A percentile compares a stretch with the other conserved stretches of the same genome.
Conservation (phyloP, 805 yeast species). For the Schwanniomyces sp. region DNA sequence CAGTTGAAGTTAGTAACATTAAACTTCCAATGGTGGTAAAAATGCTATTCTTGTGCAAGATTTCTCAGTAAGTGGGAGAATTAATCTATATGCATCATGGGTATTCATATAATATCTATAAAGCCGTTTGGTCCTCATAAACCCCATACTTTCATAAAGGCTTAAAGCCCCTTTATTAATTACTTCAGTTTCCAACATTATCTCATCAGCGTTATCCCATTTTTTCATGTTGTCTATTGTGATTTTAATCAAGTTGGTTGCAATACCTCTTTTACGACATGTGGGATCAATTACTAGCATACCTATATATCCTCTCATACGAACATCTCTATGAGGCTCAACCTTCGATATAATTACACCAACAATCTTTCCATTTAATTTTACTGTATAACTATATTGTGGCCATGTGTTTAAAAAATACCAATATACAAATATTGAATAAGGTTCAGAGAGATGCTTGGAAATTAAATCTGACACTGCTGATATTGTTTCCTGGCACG, state of each 20-base stretch:
- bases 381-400: constrained; percentile 68
- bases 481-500: constrained; percentile 41
- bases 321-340: constrained; percentile 69
- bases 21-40: constrained; percentile 17
- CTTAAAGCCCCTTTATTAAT: constrained; percentile 68
- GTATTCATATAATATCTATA: constrained; percentile 87
- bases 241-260: constrained; percentile 63
- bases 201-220: constrained; percentile 75
- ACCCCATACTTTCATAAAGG: constrained; percentile 75
- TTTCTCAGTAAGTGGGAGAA: constrained; percentile 72
- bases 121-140: constrained; percentile 70
- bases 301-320: constrained; percentile 90
- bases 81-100: constrained; percentile 88
- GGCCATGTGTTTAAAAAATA: constrained; percentile 93
- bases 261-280: constrained; percentile 79
- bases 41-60: constrained; percentile 52
- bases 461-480: constrained; percentile 60
- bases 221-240: constrained; percentile 65
- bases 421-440: constrained; percentile 88
- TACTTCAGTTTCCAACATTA: constrained; percentile 91
- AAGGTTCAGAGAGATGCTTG: constrained; percentile 85
- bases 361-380: constrained; percentile 45
- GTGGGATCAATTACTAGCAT: constrained; percentile 84
- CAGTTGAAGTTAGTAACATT: background rate
- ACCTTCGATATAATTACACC: constrained; percentile 86